A percentile compares a stretch with the other conserved stretches of the same genome.
phyloP scores from a whole-genome alignment of 2,329 filamentous ascomycete genomes.

The Colletotrichum gloeosporioides region DNA sequence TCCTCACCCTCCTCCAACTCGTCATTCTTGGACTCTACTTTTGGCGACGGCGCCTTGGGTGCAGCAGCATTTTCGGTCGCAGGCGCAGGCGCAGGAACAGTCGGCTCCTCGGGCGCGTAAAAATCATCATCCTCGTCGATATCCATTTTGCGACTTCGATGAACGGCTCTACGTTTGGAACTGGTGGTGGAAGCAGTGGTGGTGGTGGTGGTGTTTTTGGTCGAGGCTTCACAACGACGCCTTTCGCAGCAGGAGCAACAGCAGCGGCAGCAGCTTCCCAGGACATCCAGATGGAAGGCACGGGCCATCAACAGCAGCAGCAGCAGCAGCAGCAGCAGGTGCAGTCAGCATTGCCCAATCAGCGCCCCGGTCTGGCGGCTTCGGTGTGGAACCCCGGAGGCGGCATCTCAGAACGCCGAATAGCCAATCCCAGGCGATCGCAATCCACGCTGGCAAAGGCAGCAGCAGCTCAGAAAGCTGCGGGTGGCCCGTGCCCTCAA shows the following conservation, averaged over 20 bases:
- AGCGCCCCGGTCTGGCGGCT: not conserved
- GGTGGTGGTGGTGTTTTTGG: not conserved
- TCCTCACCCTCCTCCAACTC: conserved; percentile 70
- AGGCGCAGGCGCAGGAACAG: conserved; percentile 27
- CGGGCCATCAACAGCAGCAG: not conserved
- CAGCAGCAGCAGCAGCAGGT: not conserved
- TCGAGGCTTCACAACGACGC: not conserved
- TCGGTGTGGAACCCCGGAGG: not conserved
- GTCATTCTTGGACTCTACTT: conserved; percentile 42
- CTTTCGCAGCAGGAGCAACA: not conserved
- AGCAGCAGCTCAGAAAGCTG: not conserved
- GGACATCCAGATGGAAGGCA: not conserved
- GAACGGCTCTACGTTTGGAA: not conserved
- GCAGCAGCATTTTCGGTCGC: not conserved
- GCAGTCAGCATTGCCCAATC: not conserved
- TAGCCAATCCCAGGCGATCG: conserved; percentile 2
- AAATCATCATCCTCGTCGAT: conserved; percentile 74
- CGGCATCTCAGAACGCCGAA: not conserved
- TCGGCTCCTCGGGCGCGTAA: conserved; percentile 65
- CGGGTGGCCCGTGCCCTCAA: not conserved
- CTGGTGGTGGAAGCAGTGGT: not conserved
- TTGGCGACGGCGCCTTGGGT: conserved; percentile 12
- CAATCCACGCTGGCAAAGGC: not conserved
- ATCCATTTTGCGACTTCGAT: conserved; percentile 54
- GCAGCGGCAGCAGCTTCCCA: not conserved